Conservation (phyloP, 1,284 basidiomycete species). For the Limonomyces culmigenus region DNA sequence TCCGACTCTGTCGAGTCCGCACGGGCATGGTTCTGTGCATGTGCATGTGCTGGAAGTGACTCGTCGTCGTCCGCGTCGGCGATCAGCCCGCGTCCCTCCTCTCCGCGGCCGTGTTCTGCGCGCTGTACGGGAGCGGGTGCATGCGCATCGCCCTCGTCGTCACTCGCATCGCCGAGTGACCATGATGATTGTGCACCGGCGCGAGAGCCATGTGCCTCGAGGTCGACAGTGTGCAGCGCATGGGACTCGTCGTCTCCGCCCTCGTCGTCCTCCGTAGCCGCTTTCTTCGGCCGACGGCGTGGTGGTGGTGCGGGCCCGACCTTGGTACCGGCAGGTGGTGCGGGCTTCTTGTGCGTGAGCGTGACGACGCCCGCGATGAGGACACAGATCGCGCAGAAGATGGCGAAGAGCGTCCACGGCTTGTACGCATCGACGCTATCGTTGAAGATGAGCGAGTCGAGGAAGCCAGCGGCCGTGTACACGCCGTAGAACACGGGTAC, state of each 20-base stretch:
- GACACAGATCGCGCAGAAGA: constrained; percentile 70
- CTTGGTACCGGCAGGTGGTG: constrained; percentile 17
- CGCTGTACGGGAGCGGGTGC: neutral
- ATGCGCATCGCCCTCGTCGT: constrained; percentile 27
- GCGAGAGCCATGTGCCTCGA: no score
- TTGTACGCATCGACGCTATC: constrained; percentile 70
- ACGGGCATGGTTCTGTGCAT: neutral
- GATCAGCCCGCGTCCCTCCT: constrained; percentile 8
- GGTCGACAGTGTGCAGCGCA: constrained; percentile 16
- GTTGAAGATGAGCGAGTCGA: constrained; percentile 66
- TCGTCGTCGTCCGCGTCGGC: constrained; percentile 5
- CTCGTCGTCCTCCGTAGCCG: constrained; percentile 7
- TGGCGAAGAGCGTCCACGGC: constrained; percentile 73
- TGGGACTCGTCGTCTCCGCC: constrained; percentile 17
- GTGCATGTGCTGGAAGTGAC: neutral
- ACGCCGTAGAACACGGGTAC: constrained; percentile 61
- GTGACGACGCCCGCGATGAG: constrained; percentile 79
- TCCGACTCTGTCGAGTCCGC: constrained; percentile 5
- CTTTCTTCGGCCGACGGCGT: constrained; percentile 6
- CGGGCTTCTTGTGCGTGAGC: constrained; percentile 72
- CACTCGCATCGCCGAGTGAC: constrained; percentile 49
- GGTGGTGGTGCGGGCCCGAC: constrained; percentile 6
- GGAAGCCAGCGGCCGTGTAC: constrained; percentile 47
- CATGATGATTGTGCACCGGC: constrained; percentile 33
- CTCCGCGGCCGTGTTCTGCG: constrained; percentile 3